These are phyloP conservation scores for Kwoniella heveanensis DNA, from an alignment of 768 basidiomycete species.

Conservation along the genomic window DNA sequence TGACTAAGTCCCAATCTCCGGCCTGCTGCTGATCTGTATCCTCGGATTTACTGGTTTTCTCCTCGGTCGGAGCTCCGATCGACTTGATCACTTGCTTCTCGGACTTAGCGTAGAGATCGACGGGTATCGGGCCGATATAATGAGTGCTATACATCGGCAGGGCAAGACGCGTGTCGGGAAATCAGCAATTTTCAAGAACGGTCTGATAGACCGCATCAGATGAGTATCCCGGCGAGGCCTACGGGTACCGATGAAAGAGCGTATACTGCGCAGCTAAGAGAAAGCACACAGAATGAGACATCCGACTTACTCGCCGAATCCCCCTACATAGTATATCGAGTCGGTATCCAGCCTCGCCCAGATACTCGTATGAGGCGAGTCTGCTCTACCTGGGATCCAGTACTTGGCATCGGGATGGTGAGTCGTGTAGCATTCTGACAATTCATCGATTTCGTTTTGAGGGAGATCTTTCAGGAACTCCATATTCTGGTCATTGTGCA, in stretches of 20 bases:
- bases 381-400: constrained; percentile 41
- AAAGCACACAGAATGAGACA: too few relatives aligned
- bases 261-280: too few relatives aligned
- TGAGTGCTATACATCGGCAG: constrained; percentile 31
- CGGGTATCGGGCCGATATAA: constrained; percentile 52
- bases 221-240: too few relatives aligned
- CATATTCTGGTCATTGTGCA: constrained; percentile 53
- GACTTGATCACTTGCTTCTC: constrained; percentile 7
- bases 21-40: too few relatives aligned
- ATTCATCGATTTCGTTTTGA: constrained; percentile 11
- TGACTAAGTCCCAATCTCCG: not conserved
- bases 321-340: constrained; percentile 54
- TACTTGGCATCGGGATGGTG: constrained; percentile 48
- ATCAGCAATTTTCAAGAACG: too few relatives aligned
- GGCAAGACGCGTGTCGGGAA: too few relatives aligned
- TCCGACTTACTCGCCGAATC: constrained; percentile 52
- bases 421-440: constrained; percentile 39
- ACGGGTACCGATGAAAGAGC: too few relatives aligned
- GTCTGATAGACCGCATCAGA: too few relatives aligned
- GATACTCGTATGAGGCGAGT: constrained; percentile 31
- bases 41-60: too few relatives aligned
- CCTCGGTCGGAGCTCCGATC: not conserved
- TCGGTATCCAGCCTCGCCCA: constrained; percentile 49
- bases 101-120: constrained; percentile 41
- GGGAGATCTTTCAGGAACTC: constrained; percentile 38